Conservation (phyloP, 2,329 filamentous ascomycete genomes). For the Talaromyces islandicus region DNA sequence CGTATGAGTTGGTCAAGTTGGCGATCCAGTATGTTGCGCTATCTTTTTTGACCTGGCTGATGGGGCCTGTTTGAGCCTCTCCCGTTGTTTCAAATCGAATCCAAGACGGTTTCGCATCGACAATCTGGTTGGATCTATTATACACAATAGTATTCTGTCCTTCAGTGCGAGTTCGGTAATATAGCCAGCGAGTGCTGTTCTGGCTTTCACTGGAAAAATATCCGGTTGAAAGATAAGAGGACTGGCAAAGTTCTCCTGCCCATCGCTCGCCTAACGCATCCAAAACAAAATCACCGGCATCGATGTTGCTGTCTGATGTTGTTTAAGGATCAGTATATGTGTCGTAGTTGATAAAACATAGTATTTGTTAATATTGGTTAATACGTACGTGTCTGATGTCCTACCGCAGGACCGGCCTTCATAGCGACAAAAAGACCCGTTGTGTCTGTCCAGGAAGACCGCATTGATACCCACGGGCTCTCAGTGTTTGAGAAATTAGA, state of each 20-base stretch:
- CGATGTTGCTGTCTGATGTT: not conserved
- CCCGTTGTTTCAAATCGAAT: not conserved
- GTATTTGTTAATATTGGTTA: not conserved
- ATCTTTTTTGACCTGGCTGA: not conserved
- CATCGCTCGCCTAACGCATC: conserved; percentile 1
- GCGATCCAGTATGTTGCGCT: not conserved
- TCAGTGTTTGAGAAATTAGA: not conserved
- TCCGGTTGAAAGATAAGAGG: not conserved
- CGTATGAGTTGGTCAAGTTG: not conserved
- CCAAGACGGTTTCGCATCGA: not conserved
- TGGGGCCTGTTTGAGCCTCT: not conserved
- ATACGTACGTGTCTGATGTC: conserved; percentile 1
- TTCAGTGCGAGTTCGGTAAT: not conserved
- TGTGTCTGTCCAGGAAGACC: not conserved
- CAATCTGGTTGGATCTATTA: not conserved
- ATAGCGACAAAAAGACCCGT: not conserved
- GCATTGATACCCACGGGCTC: not conserved
- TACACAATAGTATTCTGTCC: not conserved
- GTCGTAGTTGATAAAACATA: too few relatives aligned
- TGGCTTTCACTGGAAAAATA: not conserved
- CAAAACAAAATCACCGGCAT: conserved; percentile 1
- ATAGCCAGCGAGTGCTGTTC: not conserved
- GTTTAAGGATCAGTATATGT: not conserved
- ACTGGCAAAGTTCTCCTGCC: conserved; percentile 1
- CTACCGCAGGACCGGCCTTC: not conserved